Evolutionary conservation across 805 yeast genomes (phyloP).

Genomic region (Candida succiphila): DNA sequence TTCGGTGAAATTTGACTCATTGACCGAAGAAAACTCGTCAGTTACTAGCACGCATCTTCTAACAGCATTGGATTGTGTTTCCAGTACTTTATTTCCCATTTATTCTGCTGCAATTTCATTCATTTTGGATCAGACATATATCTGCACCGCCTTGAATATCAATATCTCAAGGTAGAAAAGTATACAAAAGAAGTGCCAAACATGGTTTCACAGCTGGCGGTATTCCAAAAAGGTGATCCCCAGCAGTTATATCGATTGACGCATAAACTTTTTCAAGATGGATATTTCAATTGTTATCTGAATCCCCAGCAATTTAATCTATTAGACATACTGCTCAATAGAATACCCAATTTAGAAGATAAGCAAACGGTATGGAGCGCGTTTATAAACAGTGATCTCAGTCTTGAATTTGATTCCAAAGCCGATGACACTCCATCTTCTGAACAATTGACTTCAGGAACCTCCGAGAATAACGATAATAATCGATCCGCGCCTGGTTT

Average conservation of each 20-base stretch:
- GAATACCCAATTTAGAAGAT: constrained; percentile 9
- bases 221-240: constrained; percentile 15
- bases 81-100: too few relatives aligned
- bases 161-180: too few relatives aligned
- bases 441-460: constrained; percentile 1
- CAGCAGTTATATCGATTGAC: constrained; percentile 23
- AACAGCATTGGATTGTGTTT: too few relatives aligned
- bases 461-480: background rate
- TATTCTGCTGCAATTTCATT: too few relatives aligned
- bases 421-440: constrained; percentile 1
- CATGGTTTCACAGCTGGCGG: too few relatives aligned
- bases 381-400: constrained; percentile 32
- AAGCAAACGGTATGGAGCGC: constrained; percentile 29
- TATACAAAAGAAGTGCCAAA: too few relatives aligned
- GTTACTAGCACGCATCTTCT: too few relatives aligned
- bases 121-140: too few relatives aligned
- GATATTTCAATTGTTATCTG: constrained; percentile 36
- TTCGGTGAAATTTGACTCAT: too few relatives aligned
- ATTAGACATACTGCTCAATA: constrained; percentile 33
- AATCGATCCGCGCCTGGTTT: background rate
- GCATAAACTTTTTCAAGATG: constrained; percentile 23
- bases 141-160: too few relatives aligned
- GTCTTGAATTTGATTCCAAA: constrained; percentile 18
- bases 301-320: constrained; percentile 48
- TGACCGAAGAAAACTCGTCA: too few relatives aligned